These are phyloP conservation scores for Blastobotrys proliferans DNA, from an alignment of 1,139 yeast genomes.

Conservation along the genomic window DNA sequence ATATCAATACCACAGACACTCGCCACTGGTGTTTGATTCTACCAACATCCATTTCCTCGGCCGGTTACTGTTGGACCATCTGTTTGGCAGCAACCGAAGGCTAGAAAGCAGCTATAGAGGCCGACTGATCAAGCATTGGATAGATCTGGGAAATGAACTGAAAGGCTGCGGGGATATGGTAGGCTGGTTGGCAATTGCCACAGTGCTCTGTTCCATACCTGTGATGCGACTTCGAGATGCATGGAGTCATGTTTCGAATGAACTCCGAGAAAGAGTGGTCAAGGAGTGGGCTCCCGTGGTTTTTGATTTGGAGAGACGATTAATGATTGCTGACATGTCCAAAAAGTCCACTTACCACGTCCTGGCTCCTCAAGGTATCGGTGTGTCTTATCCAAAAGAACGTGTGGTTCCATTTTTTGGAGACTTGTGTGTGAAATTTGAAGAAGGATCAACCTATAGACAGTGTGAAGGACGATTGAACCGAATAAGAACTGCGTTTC, in stretches of 20 bases:
- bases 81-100: slow-evolving; percentile 40
- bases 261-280: slow-evolving; percentile 57
- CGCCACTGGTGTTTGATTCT: slow-evolving; percentile 67
- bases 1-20: slow-evolving; percentile 42
- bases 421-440: slow-evolving; percentile 54
- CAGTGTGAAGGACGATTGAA: slow-evolving; percentile 65
- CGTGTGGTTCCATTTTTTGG: slow-evolving; percentile 90
- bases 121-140: slow-evolving; percentile 73
- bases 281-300: slow-evolving; percentile 94
- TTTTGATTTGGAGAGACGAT: slow-evolving; percentile 79
- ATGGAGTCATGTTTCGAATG: slow-evolving; percentile 71
- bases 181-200: slow-evolving; percentile 89
- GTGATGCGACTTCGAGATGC: slow-evolving; percentile 66
- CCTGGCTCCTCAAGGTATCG: slow-evolving; percentile 86
- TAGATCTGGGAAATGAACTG: slow-evolving; percentile 71
- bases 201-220: slow-evolving; percentile 78
- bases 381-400: slow-evolving; percentile 69
- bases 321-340: slow-evolving; percentile 49
- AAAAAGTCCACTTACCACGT: slow-evolving; percentile 59
- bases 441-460: slow-evolving; percentile 42
- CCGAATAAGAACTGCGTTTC: slow-evolving; percentile 68
- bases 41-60: slow-evolving; percentile 75
- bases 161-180: slow-evolving; percentile 90
- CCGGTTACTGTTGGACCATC: slow-evolving; percentile 63
- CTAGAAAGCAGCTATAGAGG: slow-evolving; percentile 49